Base-by-base conservation (phyloP, 331 rosid species). In the Telfairia occidentalis region DNA sequence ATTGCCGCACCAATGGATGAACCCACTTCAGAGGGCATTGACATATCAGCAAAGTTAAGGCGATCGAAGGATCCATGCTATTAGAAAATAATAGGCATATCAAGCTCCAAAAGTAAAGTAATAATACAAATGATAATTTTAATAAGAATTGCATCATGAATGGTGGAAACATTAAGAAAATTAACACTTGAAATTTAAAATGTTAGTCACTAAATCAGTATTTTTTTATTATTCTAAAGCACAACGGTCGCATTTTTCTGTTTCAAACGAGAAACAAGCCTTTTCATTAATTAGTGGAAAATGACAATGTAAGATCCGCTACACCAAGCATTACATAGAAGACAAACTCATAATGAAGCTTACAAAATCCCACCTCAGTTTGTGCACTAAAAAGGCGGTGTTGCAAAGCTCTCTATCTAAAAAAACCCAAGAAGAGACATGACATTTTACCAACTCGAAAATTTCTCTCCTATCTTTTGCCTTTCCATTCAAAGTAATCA, bases 1-100 rank as follows among this genome's bases (percentile, higher is more conserved):
- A 94, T 76, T 73, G 98, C 97, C 75, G 98, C 98, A 79, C 97
- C 98, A 55, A 89, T 88, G 77, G 98, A 88, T 65, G 97, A 94
- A 78, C 96, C 97, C 23, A 85, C 85, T 82, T 88, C 86, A 53
- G 98, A 88, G 72, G 92, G 89, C 79, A 76, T 54, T 23, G 88
- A 60, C 15, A 77, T 77, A 83, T 81, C 82, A 21, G 83, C 73
- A 71, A 77, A 85, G 72, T 78, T 82, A 42, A 89, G 85, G 74
- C 71, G 84, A 45, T 89, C 92, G 87, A 93, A 93, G 13, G 98
- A 87, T 76, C 98, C 95, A 74, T 85, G 87, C 98, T 93, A 79
- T 78, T 77, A 70, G 57, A 76, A 76, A 40, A 48, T 78, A 65
- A 79, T 58, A 79, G 42, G 42, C 61, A 24, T 61, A 34, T 75